Conservation (phyloP, 2,329 filamentous ascomycete species). For the Colletotrichum cereale region DNA sequence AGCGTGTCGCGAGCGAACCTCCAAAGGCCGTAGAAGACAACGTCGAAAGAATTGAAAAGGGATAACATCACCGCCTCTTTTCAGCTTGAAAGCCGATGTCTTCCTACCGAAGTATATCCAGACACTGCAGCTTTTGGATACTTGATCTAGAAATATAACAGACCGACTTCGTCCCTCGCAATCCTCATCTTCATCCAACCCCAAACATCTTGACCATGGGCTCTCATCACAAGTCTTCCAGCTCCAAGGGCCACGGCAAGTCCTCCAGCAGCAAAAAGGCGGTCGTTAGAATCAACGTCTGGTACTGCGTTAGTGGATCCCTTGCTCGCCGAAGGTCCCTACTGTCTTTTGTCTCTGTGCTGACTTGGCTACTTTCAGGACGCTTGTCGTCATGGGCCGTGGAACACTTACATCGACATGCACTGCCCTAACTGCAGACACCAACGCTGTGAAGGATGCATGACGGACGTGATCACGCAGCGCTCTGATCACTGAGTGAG, state of each 20-base stretch:
- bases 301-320: conserved; percentile 17
- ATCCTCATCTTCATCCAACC: background rate
- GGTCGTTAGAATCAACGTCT: background rate
- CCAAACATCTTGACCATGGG: background rate
- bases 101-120: background rate
- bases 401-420: background rate
- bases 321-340: background rate
- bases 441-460: background rate
- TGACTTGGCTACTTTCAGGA: conserved; percentile 7
- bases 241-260: background rate
- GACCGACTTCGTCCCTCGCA: no score
- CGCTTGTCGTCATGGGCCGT: background rate
- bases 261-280: conserved; percentile 9
- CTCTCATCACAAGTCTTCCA: background rate
- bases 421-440: conserved; percentile 15
- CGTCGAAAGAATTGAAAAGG: background rate
- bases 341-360: background rate
- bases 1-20: background rate
- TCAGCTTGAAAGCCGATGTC: no score
- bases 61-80: background rate
- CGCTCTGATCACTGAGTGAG: background rate
- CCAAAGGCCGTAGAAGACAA: background rate
- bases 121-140: background rate
- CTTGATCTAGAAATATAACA: background rate
- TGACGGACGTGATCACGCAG: background rate